These are phyloP conservation scores for Vaccinium corymbosum DNA, from an alignment of 148 eudicot species.

Conservation along the genomic window DNA sequence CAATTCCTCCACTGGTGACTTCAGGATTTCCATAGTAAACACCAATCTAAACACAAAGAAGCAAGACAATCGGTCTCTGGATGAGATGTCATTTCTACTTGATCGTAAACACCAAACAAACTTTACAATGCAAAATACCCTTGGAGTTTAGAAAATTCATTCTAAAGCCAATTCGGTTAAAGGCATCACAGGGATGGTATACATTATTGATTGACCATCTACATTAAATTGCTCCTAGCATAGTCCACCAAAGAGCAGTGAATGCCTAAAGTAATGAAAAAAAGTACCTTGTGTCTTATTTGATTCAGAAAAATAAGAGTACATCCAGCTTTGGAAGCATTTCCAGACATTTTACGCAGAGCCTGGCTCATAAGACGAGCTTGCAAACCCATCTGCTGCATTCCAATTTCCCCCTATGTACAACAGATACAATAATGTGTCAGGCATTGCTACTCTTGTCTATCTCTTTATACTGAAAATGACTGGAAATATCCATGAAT, in stretches of 20 bases:
- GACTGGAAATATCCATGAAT: background rate
- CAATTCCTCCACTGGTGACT: slow-evolving; percentile 99
- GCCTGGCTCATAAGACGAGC: slow-evolving; percentile 99
- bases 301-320: slow-evolving; percentile 93
- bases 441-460: slow-evolving; percentile 5
- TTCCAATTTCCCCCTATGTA: slow-evolving; percentile 88
- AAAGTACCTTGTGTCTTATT: slow-evolving; percentile 83
- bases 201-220: background rate
- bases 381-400: slow-evolving; percentile 98
- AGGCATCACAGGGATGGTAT: background rate
- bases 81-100: background rate
- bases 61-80: slow-evolving; percentile 8
- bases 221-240: background rate
- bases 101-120: background rate
- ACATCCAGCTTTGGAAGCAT: slow-evolving; percentile 98
- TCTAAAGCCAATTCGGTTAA: background rate
- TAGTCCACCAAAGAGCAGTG: background rate
- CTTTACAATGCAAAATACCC: background rate
- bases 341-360: slow-evolving; percentile 96
- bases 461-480: background rate
- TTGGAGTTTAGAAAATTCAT: background rate
- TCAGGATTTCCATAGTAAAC: slow-evolving; percentile 98
- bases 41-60: slow-evolving; percentile 57
- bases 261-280: background rate
- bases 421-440: slow-evolving; percentile 18